Conservation (phyloP, 2,329 filamentous ascomycete genomes). For the Penicillium vulpinum region DNA sequence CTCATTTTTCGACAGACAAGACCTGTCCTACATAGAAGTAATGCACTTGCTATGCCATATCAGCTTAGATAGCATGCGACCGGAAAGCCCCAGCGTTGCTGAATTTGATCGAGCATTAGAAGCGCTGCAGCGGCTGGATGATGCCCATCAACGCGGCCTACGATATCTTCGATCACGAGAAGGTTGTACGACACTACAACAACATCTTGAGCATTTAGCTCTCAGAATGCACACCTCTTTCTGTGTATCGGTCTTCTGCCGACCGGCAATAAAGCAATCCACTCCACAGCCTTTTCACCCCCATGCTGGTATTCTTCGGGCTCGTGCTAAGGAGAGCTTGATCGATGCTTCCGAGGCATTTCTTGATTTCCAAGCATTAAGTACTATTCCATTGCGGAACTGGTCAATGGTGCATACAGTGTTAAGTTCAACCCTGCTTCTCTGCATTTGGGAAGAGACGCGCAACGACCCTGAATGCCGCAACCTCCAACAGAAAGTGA, state of each 20-base stretch:
- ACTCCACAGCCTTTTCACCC: conserved; percentile 2
- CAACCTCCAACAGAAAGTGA: conserved; percentile 31
- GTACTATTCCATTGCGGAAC: conserved; percentile 31
- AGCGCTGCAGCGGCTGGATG: conserved; percentile 46
- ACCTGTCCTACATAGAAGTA: conserved; percentile 28
- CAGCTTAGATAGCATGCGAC: conserved; percentile 42
- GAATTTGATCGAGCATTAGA: conserved; percentile 24
- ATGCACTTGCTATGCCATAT: conserved; percentile 33
- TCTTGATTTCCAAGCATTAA: conserved; percentile 34
- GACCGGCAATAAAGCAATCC: conserved; percentile 52
- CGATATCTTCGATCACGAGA: conserved; percentile 51
- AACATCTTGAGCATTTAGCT: conserved; percentile 58
- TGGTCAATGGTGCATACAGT: conserved; percentile 41
- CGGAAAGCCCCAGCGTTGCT: conserved; percentile 37
- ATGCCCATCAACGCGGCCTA: conserved; percentile 49
- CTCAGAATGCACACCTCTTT: conserved; percentile 54
- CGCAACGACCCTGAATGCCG: conserved; percentile 32
- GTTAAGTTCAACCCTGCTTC: conserved; percentile 33
- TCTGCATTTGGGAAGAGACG: conserved; percentile 37
- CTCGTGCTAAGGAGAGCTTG: conserved; percentile 27
- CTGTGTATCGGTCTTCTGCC: conserved; percentile 55
- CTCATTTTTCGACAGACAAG: background rate
- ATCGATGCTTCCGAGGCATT: conserved; percentile 33
- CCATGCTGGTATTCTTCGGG: conserved; percentile 17
- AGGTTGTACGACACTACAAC: conserved; percentile 37